Base-by-base conservation (phyloP, 305 asterid genomes). In the Rubia occidens region DNA sequence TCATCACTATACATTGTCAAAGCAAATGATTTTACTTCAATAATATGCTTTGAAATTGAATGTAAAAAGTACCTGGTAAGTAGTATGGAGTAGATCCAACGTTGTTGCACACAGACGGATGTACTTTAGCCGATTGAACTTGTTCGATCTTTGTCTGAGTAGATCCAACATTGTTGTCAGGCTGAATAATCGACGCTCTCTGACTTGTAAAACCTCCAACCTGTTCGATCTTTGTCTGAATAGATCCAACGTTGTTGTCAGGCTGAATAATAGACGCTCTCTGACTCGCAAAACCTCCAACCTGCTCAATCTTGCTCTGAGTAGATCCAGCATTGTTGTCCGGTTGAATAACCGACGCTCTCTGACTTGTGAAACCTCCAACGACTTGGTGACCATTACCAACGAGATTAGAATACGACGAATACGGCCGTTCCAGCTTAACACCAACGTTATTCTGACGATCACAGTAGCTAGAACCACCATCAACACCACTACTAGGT, bases 61-160 rank as follows among this genome's bases (percentile, higher is more conserved):
- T 51, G 58, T 51, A 17, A 51, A 62, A 58, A 13, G 49, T 47
- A 74, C 79, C 77, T 11, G 71, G 61, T 56, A 53, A 18, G 15
- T 75, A 35, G 64, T 17, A 45, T 6, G 51, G 66, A 64, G 29
- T n/a, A 32, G 18, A 6, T 18, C 49, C 62, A 11, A 6, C 32
- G 37, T 53, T 17, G 43, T 29, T 49, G 45, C 64, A 59, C 56
- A 55, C 72, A 49, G 67, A 11, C 20, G 13, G n/a, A 0, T 15
- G 49, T 24, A 21, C 8, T 60, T 55, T 64, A 64, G 39, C 45
- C 26, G 37, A 60, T 7, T 42, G 44, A 9, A 72, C 21, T 51
- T 4, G 58, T 17, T 51, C 58, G n/a, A 20, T 51, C 58, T 51
- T 51, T 20, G n/a, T 17, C 58, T 51, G 58, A 51, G 58, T n/a